Conservation (phyloP, 129 eudicot species). For the Chrysanthemum lavandulifolium region DNA sequence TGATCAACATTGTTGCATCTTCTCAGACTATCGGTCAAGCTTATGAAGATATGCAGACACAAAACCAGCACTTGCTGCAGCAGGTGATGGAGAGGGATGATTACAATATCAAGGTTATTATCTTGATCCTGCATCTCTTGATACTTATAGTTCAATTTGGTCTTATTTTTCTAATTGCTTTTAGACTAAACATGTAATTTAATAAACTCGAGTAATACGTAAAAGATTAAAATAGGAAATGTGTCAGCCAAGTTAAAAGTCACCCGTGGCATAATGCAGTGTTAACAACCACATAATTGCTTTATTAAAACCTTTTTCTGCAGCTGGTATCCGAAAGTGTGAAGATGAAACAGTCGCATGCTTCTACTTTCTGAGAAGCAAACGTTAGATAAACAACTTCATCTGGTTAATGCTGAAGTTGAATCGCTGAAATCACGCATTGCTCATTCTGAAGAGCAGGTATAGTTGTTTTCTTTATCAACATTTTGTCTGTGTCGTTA, state of each 20-base stretch:
- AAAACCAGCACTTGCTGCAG: slow-evolving; percentile 82
- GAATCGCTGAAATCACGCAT: slow-evolving; percentile 67
- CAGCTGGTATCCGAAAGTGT: slow-evolving; percentile 98
- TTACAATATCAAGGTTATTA: slow-evolving; percentile 83
- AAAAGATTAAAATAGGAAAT: not conserved
- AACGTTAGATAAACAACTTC: slow-evolving; percentile 56
- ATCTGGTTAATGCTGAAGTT: slow-evolving; percentile 54
- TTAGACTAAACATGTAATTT: no score
- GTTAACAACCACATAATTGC: not conserved
- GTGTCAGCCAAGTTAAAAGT: not conserved
- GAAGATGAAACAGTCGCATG: slow-evolving; percentile 85
- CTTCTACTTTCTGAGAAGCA: slow-evolving; percentile 68
- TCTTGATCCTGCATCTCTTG: not conserved
- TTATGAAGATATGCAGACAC: slow-evolving; percentile 99
- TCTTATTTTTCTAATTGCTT: no score
- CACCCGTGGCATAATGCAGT: not conserved
- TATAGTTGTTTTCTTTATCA: slow-evolving; percentile 20
- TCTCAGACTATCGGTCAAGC: slow-evolving; percentile 98
- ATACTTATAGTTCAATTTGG: no score
- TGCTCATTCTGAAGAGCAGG: slow-evolving; percentile 75
- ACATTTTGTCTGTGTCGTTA: slow-evolving; percentile 9
- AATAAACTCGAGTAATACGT: no score
- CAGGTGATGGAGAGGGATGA: slow-evolving; percentile 95
- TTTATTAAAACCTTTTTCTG: slow-evolving; percentile 17
- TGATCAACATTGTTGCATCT: not conserved